These are phyloP conservation scores for Blepharisma japonicum DNA, from an alignment of 73 alveolate species.

Conservation along the genomic window DNA sequence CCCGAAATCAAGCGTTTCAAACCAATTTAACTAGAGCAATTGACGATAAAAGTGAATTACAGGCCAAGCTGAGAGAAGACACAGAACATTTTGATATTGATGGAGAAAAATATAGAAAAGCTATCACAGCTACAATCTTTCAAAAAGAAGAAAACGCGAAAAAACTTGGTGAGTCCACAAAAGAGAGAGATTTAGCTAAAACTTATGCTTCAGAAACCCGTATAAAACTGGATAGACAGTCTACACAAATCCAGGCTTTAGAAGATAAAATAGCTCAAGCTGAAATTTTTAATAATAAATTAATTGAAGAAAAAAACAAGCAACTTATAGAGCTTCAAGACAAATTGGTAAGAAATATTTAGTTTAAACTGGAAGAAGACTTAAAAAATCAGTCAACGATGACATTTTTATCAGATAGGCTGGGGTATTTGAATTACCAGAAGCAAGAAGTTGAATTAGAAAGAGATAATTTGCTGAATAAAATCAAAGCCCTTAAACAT, in stretches of 20 bases:
- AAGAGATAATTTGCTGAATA: conserved; percentile 18
- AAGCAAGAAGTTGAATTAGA: conserved; percentile 28
- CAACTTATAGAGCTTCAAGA: background rate
- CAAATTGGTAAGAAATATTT: background rate
- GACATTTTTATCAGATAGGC: background rate
- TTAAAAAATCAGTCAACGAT: conserved; percentile 7
- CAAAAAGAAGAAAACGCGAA: conserved; percentile 26
- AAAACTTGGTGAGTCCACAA: background rate
- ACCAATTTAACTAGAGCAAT: background rate
- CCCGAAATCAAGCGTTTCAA: background rate
- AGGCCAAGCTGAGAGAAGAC: background rate
- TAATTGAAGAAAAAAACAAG: conserved; percentile 22
- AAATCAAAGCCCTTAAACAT: conserved; percentile 2
- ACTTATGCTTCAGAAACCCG: conserved; percentile 16
- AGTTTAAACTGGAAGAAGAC: conserved; percentile 10
- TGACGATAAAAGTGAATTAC: conserved; percentile 8
- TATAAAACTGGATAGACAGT: background rate
- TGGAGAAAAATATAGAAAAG: conserved; percentile 24
- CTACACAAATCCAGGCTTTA: background rate
- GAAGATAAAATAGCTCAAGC: conserved; percentile 26
- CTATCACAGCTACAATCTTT: conserved; percentile 1
- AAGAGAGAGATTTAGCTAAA: conserved; percentile 25
- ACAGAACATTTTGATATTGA: conserved; percentile 2
- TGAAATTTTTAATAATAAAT: background rate
- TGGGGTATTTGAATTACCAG: background rate